Percentiles rank a stretch among this genome's conserved stretches.
Evolutionary conservation across 1,284 basidiomycete species (phyloP).

Genomic region (Blastosporella zonata): DNA sequence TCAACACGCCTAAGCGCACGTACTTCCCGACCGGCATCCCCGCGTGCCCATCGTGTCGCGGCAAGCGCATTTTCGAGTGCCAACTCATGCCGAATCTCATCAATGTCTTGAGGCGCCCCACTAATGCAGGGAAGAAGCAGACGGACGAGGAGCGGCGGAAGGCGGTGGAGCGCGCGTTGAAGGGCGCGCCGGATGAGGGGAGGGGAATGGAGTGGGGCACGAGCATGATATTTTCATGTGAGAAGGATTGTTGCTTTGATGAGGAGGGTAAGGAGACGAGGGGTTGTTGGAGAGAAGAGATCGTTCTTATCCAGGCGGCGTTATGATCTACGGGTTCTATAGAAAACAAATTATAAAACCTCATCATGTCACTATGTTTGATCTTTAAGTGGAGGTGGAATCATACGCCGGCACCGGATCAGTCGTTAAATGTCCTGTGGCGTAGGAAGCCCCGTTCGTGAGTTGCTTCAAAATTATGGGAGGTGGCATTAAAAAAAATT

Average conservation of each 20-base stretch:
- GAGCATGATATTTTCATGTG: slow-evolving; percentile 76
- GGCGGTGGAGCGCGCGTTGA: slow-evolving; percentile 50
- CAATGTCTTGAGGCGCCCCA: slow-evolving; percentile 52
- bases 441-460: not conserved
- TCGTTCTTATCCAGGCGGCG: slow-evolving; percentile 57
- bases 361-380: too few species aligned
- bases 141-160: slow-evolving; percentile 60
- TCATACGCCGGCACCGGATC: too few species aligned
- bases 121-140: slow-evolving; percentile 31
- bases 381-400: too few species aligned
- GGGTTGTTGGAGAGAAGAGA: slow-evolving; percentile 70
- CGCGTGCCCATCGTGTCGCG: slow-evolving; percentile 57
- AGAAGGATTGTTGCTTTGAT: slow-evolving; percentile 61
- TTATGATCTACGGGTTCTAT: slow-evolving; percentile 9
- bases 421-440: not conserved
- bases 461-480: not conserved
- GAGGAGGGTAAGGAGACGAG: slow-evolving; percentile 38
- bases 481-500: too few species aligned
- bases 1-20: slow-evolving; percentile 42
- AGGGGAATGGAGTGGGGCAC: slow-evolving; percentile 84
- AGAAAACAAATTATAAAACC: not conserved
- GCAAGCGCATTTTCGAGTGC: slow-evolving; percentile 72
- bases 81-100: slow-evolving; percentile 88
- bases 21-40: slow-evolving; percentile 50
- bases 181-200: slow-evolving; percentile 33